Evolutionary conservation across 75 land plant genomes (phyloP), one percentile per base, ranked within the genome.

Genomic region (Cupressus sempervirens): DNA sequence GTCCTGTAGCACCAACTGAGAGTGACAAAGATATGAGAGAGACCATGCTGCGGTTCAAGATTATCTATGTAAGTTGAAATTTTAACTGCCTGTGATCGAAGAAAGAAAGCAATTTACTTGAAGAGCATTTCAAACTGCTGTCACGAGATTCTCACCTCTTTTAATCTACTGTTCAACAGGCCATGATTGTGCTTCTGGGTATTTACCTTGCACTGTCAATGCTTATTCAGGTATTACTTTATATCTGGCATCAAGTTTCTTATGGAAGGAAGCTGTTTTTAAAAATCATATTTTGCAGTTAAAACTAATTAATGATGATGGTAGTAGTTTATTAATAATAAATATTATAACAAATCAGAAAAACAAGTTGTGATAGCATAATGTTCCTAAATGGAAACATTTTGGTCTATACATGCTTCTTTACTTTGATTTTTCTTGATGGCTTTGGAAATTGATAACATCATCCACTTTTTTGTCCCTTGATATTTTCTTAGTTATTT

Each of bases 31-130:
- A 84, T n/a, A 80, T 83, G 36, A 4, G 35, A 74, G 82, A 54
- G 48, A 67, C 83, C 32, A 52, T 58, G 34, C 67, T 75, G 76
- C 85, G 86, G n/a, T 89, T 91, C 74, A 90, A 67, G 68, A 76
- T 86, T 40, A 87, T 86, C 10, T 91, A 86, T 48, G 92, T 91
- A 81, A 88, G 92, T 84, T 15, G 11, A 13, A 41, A 26, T 68
- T 45, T 81, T 48, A 18, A 46, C 48, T 41, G 83, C n/a, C 52
- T 46, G 56, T 29, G 40, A 75, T 15, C 15, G 40, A 75, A 75
- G 38, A 38, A 75, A 14, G 40, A 3, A 36, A 15, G 79, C 41
- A 76, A 38, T 36, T 5, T 4, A 15, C 41, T 16, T 76, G 40
- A 7, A 29, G 14, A 76, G 14, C 32, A 35, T 76, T 76, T 76